Conservation (phyloP, 805 yeast genomes). For the Candida maesae region DNA sequence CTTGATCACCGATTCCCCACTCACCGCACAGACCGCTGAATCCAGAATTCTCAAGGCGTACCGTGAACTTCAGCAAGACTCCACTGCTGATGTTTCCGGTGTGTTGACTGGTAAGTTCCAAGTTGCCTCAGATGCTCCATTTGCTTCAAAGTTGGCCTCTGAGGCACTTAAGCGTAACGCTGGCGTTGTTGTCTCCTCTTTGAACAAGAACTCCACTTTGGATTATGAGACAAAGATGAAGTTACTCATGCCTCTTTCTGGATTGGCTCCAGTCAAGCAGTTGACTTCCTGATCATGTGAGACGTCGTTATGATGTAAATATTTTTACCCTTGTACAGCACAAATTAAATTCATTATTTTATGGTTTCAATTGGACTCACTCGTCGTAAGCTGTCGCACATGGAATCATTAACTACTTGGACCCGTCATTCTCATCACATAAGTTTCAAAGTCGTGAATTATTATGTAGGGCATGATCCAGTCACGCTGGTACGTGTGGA, state of each 20-base stretch:
- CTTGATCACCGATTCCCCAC: slow-evolving; percentile 13
- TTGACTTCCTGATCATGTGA: slow-evolving; percentile 16
- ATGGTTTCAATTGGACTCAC: no score
- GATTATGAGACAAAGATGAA: slow-evolving; percentile 21
- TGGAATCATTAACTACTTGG: no score
- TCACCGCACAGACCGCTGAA: slow-evolving; percentile 21
- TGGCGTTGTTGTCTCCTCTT: slow-evolving; percentile 22
- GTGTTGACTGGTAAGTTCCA: slow-evolving; percentile 19
- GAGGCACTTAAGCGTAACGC: slow-evolving; percentile 23
- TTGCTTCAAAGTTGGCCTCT: slow-evolving; percentile 17
- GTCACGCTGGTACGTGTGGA: no score
- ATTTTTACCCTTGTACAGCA: neutral
- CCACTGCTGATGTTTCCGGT: slow-evolving; percentile 16
- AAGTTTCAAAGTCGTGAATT: no score
- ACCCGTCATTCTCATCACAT: no score
- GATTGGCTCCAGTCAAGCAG: slow-evolving; percentile 26
- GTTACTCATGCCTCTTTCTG: slow-evolving; percentile 27
- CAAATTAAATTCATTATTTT: neutral
- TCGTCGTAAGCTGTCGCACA: no score
- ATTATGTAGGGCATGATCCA: no score
- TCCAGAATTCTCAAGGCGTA: slow-evolving; percentile 24
- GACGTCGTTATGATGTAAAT: no score
- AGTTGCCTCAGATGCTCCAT: slow-evolving; percentile 3
- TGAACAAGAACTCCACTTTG: slow-evolving; percentile 25
- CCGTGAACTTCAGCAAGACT: slow-evolving; percentile 12